phyloP scores from a whole-genome alignment of 176 grass and related monocot species.

The Alopecurus myosuroides region DNA sequence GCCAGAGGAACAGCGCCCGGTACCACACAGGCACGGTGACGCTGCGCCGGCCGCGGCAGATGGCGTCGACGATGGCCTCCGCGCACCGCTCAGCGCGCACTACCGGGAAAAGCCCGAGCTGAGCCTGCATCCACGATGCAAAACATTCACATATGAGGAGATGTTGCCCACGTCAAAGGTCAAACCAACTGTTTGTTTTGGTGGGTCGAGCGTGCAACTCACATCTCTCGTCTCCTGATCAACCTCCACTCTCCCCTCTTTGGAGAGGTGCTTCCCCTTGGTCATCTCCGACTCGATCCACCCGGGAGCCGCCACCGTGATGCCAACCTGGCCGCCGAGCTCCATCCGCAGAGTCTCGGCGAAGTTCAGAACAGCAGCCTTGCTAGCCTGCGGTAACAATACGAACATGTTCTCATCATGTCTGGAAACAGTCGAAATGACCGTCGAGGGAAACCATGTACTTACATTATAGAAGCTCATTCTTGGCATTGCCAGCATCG shows the following conservation, averaged over 20 bases:
- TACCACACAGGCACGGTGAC: slow-evolving; percentile 58
- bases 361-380: slow-evolving; percentile 65
- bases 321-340: slow-evolving; percentile 33
- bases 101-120: slow-evolving; percentile 55
- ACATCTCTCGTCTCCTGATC: slow-evolving; percentile 61
- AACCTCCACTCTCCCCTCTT: slow-evolving; percentile 33
- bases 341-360: slow-evolving; percentile 66
- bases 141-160: background rate
- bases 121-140: slow-evolving; percentile 30
- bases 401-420: background rate
- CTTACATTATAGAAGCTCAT: slow-evolving; percentile 96
- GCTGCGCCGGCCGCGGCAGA: slow-evolving; percentile 36
- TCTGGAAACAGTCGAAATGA: background rate
- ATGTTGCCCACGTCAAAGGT: background rate
- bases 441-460: background rate
- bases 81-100: slow-evolving; percentile 36
- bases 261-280: slow-evolving; percentile 57
- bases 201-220: background rate
- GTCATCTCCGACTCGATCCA: slow-evolving; percentile 85
- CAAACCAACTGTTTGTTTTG: background rate
- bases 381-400: slow-evolving; percentile 45
- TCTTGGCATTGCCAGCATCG: slow-evolving; percentile 43
- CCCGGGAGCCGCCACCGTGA: slow-evolving; percentile 59
- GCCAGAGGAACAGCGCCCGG: slow-evolving; percentile 54
- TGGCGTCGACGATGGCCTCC: slow-evolving; percentile 51